Evolutionary conservation across 2,329 filamentous ascomycete species (phyloP).

Genomic region (Paradendryphiella salina): DNA sequence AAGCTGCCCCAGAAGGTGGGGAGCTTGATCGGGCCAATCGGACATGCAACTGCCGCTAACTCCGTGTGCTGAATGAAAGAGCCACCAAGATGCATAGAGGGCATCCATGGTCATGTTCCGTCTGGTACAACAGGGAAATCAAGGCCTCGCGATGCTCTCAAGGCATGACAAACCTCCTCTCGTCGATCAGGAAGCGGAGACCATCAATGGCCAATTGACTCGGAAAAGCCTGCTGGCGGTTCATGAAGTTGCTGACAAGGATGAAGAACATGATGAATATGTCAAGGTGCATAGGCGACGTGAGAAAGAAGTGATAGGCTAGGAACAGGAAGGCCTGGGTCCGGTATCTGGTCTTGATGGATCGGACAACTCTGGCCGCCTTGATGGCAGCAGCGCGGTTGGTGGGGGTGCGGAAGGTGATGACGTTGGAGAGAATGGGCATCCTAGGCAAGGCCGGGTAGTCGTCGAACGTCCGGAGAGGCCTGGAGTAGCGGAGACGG

Average conservation of each 20-base stretch:
- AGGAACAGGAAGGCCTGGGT: constrained; percentile 40
- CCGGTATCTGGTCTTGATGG: constrained; percentile 37
- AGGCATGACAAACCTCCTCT: constrained; percentile 32
- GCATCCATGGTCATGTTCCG: not conserved
- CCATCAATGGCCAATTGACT: constrained; percentile 33
- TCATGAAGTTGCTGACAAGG: constrained; percentile 45
- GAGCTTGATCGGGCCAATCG: constrained; percentile 35
- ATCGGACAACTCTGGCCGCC: constrained; percentile 32
- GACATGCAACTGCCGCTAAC: constrained; percentile 27
- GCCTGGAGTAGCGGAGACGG: constrained; percentile 3
- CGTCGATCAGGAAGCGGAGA: constrained; percentile 33
- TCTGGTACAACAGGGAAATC: not conserved
- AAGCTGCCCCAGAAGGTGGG: constrained; percentile 29
- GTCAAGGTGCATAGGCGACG: constrained; percentile 36
- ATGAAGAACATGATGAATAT: constrained; percentile 43
- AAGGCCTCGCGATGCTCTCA: constrained; percentile 7
- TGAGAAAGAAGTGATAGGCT: constrained; percentile 42
- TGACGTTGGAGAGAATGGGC: constrained; percentile 19
- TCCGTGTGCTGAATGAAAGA: constrained; percentile 14
- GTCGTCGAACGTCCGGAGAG: constrained; percentile 1
- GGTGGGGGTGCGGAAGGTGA: constrained; percentile 18
- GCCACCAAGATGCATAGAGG: not conserved
- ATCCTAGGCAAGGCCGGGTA: constrained; percentile 12
- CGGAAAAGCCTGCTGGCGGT: constrained; percentile 36
- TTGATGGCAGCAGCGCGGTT: constrained; percentile 26